Base-by-base conservation (phyloP, 2,329 filamentous ascomycete genomes). In the Ophiosphaerella korrae region DNA sequence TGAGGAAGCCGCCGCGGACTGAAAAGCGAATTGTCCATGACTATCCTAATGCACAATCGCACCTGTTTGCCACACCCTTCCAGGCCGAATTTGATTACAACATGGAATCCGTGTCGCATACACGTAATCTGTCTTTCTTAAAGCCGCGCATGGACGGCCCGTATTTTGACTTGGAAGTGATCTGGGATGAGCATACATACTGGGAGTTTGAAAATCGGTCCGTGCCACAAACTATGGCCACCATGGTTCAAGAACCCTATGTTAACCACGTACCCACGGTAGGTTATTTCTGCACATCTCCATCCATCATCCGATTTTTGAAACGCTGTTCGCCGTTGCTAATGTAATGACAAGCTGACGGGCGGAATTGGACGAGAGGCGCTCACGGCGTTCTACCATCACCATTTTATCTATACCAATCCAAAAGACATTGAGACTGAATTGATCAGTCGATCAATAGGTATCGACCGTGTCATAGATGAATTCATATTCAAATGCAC, bases 241-340 rank as follows among this genome's bases (percentile, higher is more conserved):
- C 88, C 0, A 90, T 91, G 88, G 87, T 90, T 1, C 78, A 86
- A 46, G 85, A 90, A 69, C 88, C 88, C 2, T 90, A 90, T 60
- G 88, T 91, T 1, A 90, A 90, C 63, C 86, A 90, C 65, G 75
- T 90, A 2, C 85, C 87, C 0, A 89, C 87, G 5, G 52, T 58
- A 50, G 16, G 46, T 36, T n/a, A 3, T n/a, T 11, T n/a, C 8
- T 8, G 7, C 14, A 7, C 5, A 18, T 18, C 6, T 38, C 24
- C 21, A 16, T 33, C 14, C 46, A 8, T 41, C 40, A 31, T 33
- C 12, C 7, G 14, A 11, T n/a, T 32, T 7, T 21, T 21, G 18
- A 21, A 21, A 21, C 5, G 3, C 18, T 21, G 18, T 29, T 29
- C 3, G 11, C 11, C 11, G 11, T 29, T 24, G 21, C 16, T 18